Conservation (phyloP, 139 green algal species). For the Pleodorina starrii region DNA sequence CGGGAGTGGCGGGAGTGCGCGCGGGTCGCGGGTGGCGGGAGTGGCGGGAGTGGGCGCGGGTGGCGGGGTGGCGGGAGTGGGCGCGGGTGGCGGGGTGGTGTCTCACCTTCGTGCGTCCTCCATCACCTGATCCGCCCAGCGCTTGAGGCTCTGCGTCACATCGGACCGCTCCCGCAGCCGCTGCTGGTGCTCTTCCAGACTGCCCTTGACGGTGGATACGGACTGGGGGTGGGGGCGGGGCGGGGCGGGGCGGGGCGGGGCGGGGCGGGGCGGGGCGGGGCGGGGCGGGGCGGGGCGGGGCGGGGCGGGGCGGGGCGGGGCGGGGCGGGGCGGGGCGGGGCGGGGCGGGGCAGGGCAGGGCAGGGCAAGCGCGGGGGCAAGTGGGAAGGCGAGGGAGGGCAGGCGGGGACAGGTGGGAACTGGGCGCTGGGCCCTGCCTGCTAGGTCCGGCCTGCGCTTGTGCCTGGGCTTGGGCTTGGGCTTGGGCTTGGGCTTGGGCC, state of each 20-base stretch:
- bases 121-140: conserved; percentile 38
- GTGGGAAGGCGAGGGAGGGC: no score
- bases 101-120: conserved; percentile 27
- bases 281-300: no score
- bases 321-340: no score
- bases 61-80: background rate
- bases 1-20: background rate
- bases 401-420: no score
- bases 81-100: background rate
- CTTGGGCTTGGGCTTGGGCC: no score
- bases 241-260: background rate
- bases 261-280: no score
- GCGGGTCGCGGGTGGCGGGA: background rate
- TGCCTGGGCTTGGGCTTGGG: no score
- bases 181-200: conserved; percentile 44
- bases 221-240: conserved; percentile 3
- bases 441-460: no score
- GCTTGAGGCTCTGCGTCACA: conserved; percentile 17
- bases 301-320: no score
- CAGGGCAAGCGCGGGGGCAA: no score
- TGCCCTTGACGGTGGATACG: conserved; percentile 7
- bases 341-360: no score
- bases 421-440: no score
- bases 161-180: conserved; percentile 35
- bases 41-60: background rate